A percentile compares a stretch with the other conserved stretches of the same genome.
phyloP scores from a whole-genome alignment of 2,329 filamentous ascomycete genomes.

The Aplosporella prunicola region DNA sequence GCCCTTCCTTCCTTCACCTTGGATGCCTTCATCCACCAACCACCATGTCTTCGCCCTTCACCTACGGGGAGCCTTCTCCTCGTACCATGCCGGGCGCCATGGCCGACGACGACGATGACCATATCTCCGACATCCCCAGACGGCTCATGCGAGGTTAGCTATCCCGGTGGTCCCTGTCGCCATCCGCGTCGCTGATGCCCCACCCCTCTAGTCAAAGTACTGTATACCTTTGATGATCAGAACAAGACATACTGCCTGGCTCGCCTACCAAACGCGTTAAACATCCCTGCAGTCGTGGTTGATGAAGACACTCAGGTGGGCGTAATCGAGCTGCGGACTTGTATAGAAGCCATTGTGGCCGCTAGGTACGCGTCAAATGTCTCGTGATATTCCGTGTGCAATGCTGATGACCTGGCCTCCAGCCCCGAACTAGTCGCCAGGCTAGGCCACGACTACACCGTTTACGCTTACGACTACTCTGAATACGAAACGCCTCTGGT shows the following conservation, averaged over 20 bases:
- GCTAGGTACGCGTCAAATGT: conserved; percentile 40
- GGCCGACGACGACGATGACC: conserved; percentile 19
- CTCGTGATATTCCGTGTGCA: conserved; percentile 2
- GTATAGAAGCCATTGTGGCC: conserved; percentile 69
- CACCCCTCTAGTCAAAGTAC: conserved; percentile 69
- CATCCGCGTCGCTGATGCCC: conserved; percentile 17
- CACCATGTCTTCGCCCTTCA: conserved; percentile 27
- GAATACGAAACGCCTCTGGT: conserved; percentile 89
- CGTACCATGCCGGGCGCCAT: conserved; percentile 17
- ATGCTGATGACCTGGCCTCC: conserved; percentile 25
- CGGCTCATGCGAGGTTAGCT: conserved; percentile 39
- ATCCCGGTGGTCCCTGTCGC: conserved; percentile 11
- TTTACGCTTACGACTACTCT: conserved; percentile 94
- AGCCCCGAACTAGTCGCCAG: conserved; percentile 79
- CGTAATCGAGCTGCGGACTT: conserved; percentile 76
- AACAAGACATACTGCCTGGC: conserved; percentile 84
- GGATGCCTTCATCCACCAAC: conserved; percentile 15
- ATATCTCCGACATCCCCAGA: conserved; percentile 25
- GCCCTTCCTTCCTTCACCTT: conserved; percentile 1
- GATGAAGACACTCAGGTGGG: conserved; percentile 77
- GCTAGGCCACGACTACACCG: conserved; percentile 75
- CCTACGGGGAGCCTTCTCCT: conserved; percentile 17
- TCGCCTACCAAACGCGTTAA: conserved; percentile 67
- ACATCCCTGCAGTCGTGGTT: conserved; percentile 69
- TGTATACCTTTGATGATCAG: conserved; percentile 90